Base-by-base conservation (phyloP, 331 rosid species). In the Pyrus hybrid region DNA sequence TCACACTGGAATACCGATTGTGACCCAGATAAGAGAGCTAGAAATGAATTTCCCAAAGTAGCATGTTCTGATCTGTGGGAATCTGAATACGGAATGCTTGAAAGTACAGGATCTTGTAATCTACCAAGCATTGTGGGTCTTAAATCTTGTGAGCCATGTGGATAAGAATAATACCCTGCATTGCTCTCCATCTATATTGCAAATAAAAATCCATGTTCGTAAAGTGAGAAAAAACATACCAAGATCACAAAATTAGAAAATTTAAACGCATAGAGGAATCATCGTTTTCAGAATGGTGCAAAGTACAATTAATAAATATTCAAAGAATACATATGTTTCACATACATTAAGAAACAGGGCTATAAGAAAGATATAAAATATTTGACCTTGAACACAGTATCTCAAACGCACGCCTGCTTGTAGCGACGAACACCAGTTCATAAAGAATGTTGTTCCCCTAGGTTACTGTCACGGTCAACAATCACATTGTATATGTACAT, bases 1-100 rank as follows among this genome's bases (percentile, higher is more conserved):
- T 81, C 88, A 79, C 75, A 25, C 63, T 85, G 85, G 58, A 86
- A 73, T 60, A 79, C 56, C 1, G 90, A 75, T 22, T 85, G 82
- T 53, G 88, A 71, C 67, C 82, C 84, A 81, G 85, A 70, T 45
- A 84, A 85, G 71, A 80, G 88, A 76, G 83, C 56, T 56, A 80
- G 78, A 69, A 85, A 89, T 23, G 87, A 85, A 76, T 77, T 84
- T 64, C 83, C 89, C 63, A 64, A 41, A 30, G 81, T 74, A 12
- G 17, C 80, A 74, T 72, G 73, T 58, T 71, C 79, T 65, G 81
- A 70, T 68, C 76, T 85, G 64, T 76, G 80, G 76, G 72, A 73
- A 67, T 53, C 78, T 73, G 81, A 65, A 76, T 54, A 60, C n/a
- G 67, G 45, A 79, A 69, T 67, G 75, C 41, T 73, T 29, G 80